Base-by-base conservation (phyloP, 78 protist species). In the Dictyostelium intermedium region DNA sequence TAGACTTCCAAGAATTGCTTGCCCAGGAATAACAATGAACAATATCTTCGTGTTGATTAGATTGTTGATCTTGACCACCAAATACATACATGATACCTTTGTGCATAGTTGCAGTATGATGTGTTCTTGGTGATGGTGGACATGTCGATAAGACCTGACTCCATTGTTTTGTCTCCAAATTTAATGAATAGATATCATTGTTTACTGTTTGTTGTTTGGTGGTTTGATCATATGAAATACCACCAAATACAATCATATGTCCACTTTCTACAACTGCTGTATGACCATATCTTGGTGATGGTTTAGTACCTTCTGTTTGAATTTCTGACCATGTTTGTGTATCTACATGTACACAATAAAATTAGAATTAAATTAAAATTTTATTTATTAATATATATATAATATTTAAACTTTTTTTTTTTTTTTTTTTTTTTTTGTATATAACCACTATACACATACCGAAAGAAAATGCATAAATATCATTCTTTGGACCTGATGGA, bases 241-340 rank as follows among this genome's bases (percentile, higher is more conserved):
- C 94, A 50, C 94, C 94, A 80, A 89, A 89, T 30, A 89, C 41
- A 43, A 89, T 9, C 94, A 89, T 89, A 20, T 41, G 70, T 16
- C 47, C 50, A 13, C 87, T 82, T 23, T 89, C 94, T 34, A 89
- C 47, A 63, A 89, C 73, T 66, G 94, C 94, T 45, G 69, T 47
- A 56, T 89, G 94, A 69, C 94, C 94, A 47, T n/a, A 78, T 60
- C 94, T 56, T 20, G 87, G 81, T 35, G 53, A 27, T 63, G 94
- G 94, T 89, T 83, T 89, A 4, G 77, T 61, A n/a, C 87, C 87
- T 34, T 89, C 94, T 2, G 87, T 69, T 45, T 56, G 39, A 11
- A 89, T 2, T 35, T 89, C 94, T 35, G 72, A 25, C 94, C 94
- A 89, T 47, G 61, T 32, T 50, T 89, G 94, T 10, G 94, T 78